phyloP scores from a whole-genome alignment of 2,329 filamentous ascomycete species.

The Ophiognomonia clavigignenti-juglandacearum region DNA sequence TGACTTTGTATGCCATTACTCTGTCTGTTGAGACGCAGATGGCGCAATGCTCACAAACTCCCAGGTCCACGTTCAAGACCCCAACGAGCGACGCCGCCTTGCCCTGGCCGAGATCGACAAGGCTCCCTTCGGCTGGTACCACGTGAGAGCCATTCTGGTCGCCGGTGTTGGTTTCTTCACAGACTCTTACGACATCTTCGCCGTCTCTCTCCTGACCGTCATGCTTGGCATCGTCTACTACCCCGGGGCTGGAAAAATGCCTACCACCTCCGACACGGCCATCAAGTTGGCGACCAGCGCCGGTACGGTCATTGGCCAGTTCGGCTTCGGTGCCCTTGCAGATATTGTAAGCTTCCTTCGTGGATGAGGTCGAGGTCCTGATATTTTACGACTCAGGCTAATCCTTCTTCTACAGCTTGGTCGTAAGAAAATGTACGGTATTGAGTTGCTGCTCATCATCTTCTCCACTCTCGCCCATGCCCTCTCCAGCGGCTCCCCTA shows the following conservation, averaged over 20 bases:
- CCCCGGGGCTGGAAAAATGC: constrained; percentile 53
- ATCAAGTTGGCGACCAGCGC: constrained; percentile 83
- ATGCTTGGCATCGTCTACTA: constrained; percentile 80
- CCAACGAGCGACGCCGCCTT: constrained; percentile 72
- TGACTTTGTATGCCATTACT: constrained; percentile 48
- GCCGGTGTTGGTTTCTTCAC: constrained; percentile 88
- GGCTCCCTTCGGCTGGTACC: constrained; percentile 80
- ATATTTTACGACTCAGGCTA: not conserved
- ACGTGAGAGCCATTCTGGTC: constrained; percentile 70
- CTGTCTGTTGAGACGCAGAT: not conserved
- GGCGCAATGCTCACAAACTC: not conserved
- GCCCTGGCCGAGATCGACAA: constrained; percentile 79
- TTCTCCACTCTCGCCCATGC: constrained; percentile 71
- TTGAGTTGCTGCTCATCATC: constrained; percentile 77
- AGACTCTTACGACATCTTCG: constrained; percentile 72
- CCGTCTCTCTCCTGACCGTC: constrained; percentile 65
- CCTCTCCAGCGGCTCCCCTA: constrained; percentile 56
- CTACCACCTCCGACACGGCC: constrained; percentile 65
- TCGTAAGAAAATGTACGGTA: constrained; percentile 61
- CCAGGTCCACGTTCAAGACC: constrained; percentile 52
- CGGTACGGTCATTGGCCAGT: constrained; percentile 78
- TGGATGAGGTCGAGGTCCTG: not conserved
- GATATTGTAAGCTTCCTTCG: constrained; percentile 38
- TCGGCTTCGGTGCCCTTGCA: constrained; percentile 73
- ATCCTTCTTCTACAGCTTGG: constrained; percentile 13